Evolutionary conservation across 1,139 yeast genomes (phyloP), one percentile per base, ranked within the genome.

Genomic region (Debaryomycetaceae sp.): DNA sequence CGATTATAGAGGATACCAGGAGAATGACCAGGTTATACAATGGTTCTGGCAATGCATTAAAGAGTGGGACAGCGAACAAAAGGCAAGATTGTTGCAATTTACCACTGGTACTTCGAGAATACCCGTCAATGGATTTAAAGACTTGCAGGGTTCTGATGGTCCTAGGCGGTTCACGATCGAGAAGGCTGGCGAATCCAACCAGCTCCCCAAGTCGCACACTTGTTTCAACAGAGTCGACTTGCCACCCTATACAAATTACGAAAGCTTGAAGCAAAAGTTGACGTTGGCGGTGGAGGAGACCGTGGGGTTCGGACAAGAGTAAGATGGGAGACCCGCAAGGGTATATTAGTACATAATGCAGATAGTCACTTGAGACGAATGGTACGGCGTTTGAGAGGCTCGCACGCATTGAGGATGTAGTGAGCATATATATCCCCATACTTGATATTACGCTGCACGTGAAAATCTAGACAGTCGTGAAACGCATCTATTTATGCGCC

Each of bases 101-200:
- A 89, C 97, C 13, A 91, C 99, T 1, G 99, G 99, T 69, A 91
- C 98, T 2, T 86, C 96, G 16, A 83, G 99, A 65, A 89, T 93
- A 37, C 99, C 99, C 3, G 98, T 91, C 43, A 91, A 91, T 59
- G 99, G 99, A 25, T 91, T 91, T 69, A 91, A 91, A 60, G 99
- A 91, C 61, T 71, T 91, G 47, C 98, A 91, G 63, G 99, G 98
- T 42, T 83, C 95, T 14, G 98, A 91, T 62, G 98, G 98, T 37
- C 98, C 98, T 33, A 83, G 98, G 69, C 77, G 97, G 53, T 93
- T 93, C 57, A 91, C 98, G 5, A 89, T 91, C 57, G 98, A 93
- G 59, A 89, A 88, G 59, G 96, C 97, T 5, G 98, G 98, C 36
- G 97, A 91, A 54, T 56, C 83, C 23, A 81, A 81, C 49, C 96